These are phyloP conservation scores for Fusarium sp. DNA, from an alignment of 2,329 filamentous ascomycete genomes.

Conservation along the genomic window DNA sequence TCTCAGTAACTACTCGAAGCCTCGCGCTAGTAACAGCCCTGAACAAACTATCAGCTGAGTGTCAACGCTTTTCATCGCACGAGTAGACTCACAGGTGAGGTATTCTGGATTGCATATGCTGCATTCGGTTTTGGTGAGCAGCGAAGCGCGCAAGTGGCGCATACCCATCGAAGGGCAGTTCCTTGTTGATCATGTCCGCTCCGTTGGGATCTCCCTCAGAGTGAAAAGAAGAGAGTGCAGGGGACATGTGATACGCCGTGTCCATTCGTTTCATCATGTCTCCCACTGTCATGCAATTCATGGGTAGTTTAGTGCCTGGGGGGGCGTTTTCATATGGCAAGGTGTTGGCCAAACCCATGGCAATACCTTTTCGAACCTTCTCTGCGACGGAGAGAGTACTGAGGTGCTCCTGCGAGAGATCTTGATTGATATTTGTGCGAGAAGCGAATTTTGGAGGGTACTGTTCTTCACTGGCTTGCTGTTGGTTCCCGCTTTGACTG, in stretches of 20 bases:
- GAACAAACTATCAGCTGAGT: constrained; percentile 3
- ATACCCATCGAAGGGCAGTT: constrained; percentile 6
- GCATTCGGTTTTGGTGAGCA: not conserved
- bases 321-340: constrained; percentile 5
- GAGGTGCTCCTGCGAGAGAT: constrained; percentile 31
- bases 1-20: constrained; percentile 37
- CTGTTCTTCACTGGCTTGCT: not conserved
- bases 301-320: not conserved
- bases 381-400: constrained; percentile 29
- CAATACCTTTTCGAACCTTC: constrained; percentile 41
- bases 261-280: constrained; percentile 25
- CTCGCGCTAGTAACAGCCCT: constrained; percentile 30
- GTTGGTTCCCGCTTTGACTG: not conserved
- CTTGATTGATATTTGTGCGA: constrained; percentile 5
- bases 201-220: not conserved
- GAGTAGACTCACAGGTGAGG: constrained; percentile 19
- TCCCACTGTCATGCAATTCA: constrained; percentile 11
- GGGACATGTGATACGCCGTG: constrained; percentile 10
- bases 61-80: not conserved
- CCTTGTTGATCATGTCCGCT: constrained; percentile 9
- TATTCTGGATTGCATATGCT: constrained; percentile 13
- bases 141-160: constrained; percentile 9
- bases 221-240: constrained; percentile 4
- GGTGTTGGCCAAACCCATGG: constrained; percentile 33
- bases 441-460: not conserved